A percentile compares a stretch with the other conserved stretches of the same genome.
phyloP scores from a whole-genome alignment of 768 basidiomycete species.

The Calocybe cyanea region DNA sequence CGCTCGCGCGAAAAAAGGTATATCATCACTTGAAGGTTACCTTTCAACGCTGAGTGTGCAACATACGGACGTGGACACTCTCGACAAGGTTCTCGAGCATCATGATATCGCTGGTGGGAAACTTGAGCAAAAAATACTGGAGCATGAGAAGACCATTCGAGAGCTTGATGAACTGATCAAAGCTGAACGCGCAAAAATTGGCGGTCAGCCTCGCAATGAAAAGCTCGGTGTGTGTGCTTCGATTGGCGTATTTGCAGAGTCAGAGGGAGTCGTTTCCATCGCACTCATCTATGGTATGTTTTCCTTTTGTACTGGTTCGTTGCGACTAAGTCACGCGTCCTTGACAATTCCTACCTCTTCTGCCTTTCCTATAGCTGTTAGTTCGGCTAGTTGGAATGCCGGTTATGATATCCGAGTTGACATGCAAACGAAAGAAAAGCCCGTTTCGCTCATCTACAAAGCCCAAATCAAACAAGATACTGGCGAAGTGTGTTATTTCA shows the following conservation, averaged over 20 bases:
- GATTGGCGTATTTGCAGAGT: constrained; percentile 23
- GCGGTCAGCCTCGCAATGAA: constrained; percentile 10
- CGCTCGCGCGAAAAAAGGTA: constrained; percentile 18
- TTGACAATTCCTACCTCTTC: not conserved
- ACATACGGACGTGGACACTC: constrained; percentile 17
- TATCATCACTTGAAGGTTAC: constrained; percentile 23
- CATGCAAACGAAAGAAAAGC: constrained; percentile 35
- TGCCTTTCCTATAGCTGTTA: constrained; percentile 25
- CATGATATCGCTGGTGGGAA: constrained; percentile 21
- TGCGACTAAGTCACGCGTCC: not conserved
- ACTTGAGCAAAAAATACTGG: constrained; percentile 22
- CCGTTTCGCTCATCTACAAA: constrained; percentile 37
- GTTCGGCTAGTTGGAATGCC: constrained; percentile 33
- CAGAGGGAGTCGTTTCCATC: constrained; percentile 25
- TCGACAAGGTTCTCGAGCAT: constrained; percentile 16
- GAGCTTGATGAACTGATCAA: constrained; percentile 16
- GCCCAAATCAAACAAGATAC: constrained; percentile 37
- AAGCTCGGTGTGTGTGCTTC: constrained; percentile 16
- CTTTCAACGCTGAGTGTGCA: constrained; percentile 23
- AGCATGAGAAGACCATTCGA: constrained; percentile 17
- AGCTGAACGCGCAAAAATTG: constrained; percentile 14
- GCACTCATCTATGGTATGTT: constrained; percentile 29
- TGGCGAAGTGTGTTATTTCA: constrained; percentile 30
- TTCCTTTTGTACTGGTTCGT: not conserved
- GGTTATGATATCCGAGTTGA: constrained; percentile 40